Base-by-base conservation (phyloP, 371 early-diverging fungal species). In the Apophysomyces sp. region DNA sequence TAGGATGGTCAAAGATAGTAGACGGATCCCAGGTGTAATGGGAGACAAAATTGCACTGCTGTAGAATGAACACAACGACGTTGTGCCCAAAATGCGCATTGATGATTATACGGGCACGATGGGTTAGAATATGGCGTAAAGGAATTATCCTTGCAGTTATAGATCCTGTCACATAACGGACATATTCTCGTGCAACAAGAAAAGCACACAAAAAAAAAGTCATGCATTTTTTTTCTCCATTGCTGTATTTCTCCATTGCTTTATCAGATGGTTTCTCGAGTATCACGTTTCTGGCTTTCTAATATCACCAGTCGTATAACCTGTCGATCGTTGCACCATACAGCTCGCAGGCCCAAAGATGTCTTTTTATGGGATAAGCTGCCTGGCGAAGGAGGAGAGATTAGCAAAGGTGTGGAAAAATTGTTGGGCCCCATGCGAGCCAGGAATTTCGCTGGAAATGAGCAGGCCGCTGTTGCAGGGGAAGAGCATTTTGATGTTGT, bases 401-500 rank as follows among this genome's bases (percentile, higher is more conserved):
- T 64, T n/a, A 58, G 61, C 6, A 58, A 67, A 57, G 74, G 77
- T 2, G 51, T 73, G 1, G 68, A 70, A 36, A 44, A 65, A 18
- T 18, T 77, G 2, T 24, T 71, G 18, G 77, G 77, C 11, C 39
- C 65, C 5, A 34, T 71, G 9, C 61, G 77, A 57, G 77, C 73
- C 3, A 51, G 62, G 16, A 57, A 66, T 0, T 77, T 73, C 44
- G 52, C 52, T 12, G 37, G 58, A n/a, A 44, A 68, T 13, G 41
- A 55, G 26, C 67, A 62, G n/a, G n/a, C n/a, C 12, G 28, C 34
- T 11, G 56, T 60, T 0, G 63, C 69, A 12, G 67, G 62, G 2
- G 40, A 71, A 31, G 69, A 77, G 51, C 65, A 65, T 26, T 77
- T 69, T 57, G 77, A 77, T 52, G 67, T 69, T 1, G 77, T 65